phyloP scores from a whole-genome alignment of 2,329 filamentous ascomycete genomes.

The Colletotrichum zoysiae region DNA sequence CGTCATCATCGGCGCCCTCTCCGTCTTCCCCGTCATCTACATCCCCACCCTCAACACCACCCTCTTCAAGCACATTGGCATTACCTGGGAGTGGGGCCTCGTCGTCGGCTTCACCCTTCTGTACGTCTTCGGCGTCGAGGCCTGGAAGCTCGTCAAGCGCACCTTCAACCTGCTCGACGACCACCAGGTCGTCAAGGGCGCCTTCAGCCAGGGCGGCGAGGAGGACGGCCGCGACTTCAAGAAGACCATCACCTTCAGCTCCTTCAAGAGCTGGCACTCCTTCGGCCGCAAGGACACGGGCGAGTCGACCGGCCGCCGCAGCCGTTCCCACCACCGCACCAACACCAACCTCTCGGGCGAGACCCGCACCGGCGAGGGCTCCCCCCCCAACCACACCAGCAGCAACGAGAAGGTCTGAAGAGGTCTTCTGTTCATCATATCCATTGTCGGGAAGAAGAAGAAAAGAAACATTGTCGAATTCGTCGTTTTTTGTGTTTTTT shows the following conservation, averaged over 20 bases:
- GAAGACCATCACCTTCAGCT: slow-evolving; percentile 65
- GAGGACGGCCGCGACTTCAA: slow-evolving; percentile 56
- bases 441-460: not conserved
- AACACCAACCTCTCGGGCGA: slow-evolving; percentile 41
- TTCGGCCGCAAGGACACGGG: slow-evolving; percentile 57
- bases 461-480: slow-evolving; percentile 17
- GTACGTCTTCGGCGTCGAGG: slow-evolving; percentile 76
- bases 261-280: slow-evolving; percentile 62
- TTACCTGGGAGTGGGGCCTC: slow-evolving; percentile 82
- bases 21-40: slow-evolving; percentile 77
- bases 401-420: slow-evolving; percentile 36
- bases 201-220: slow-evolving; percentile 66
- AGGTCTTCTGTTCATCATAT: not conserved
- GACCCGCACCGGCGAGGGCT: slow-evolving; percentile 37
- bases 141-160: slow-evolving; percentile 79
- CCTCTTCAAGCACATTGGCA: slow-evolving; percentile 79
- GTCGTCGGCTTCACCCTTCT: slow-evolving; percentile 73
- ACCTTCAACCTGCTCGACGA: slow-evolving; percentile 65
- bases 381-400: slow-evolving; percentile 14
- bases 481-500: slow-evolving; percentile 14
- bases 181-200: slow-evolving; percentile 61
- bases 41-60: slow-evolving; percentile 77
- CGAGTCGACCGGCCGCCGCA: slow-evolving; percentile 47
- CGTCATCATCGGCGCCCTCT: slow-evolving; percentile 70
- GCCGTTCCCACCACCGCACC: slow-evolving; percentile 37